Conservation (phyloP, 73 alveolate genomes). For the Paramecium pentaurelia region DNA sequence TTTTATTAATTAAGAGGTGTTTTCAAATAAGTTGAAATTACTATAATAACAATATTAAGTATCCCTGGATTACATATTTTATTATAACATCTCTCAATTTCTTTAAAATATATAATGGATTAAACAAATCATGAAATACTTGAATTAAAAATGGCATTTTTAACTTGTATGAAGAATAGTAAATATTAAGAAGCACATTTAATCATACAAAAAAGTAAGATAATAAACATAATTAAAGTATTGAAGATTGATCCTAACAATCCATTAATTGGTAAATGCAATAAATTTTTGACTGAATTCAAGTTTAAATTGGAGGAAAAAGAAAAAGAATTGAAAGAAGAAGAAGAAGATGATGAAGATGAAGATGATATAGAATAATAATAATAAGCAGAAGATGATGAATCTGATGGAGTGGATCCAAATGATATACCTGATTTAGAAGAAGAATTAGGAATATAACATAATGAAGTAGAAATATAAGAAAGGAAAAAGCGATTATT, state of each 20-base stretch:
- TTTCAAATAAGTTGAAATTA: background rate
- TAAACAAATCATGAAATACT: background rate
- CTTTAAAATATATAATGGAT: background rate
- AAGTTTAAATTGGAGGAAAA: background rate
- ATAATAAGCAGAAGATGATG: background rate
- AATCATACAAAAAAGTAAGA: background rate
- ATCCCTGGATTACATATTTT: background rate
- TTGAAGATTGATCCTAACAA: background rate
- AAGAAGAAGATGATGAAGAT: background rate
- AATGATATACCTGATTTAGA: background rate
- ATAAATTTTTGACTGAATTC: background rate
- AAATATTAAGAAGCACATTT: background rate
- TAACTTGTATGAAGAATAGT: background rate
- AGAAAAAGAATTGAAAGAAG: background rate
- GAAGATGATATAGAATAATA: no score
- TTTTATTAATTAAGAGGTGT: background rate
- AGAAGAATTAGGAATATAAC: background rate
- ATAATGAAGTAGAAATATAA: background rate
- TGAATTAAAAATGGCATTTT: background rate
- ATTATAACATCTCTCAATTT: background rate
- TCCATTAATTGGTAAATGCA: background rate
- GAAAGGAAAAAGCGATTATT: background rate
- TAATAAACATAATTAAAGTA: background rate
- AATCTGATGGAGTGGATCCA: background rate
- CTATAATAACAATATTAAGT: constrained; percentile 14